A percentile compares a stretch with the other conserved stretches of the same genome.
phyloP scores from a whole-genome alignment of 306 rosid genomes.

The Inga laurina region DNA sequence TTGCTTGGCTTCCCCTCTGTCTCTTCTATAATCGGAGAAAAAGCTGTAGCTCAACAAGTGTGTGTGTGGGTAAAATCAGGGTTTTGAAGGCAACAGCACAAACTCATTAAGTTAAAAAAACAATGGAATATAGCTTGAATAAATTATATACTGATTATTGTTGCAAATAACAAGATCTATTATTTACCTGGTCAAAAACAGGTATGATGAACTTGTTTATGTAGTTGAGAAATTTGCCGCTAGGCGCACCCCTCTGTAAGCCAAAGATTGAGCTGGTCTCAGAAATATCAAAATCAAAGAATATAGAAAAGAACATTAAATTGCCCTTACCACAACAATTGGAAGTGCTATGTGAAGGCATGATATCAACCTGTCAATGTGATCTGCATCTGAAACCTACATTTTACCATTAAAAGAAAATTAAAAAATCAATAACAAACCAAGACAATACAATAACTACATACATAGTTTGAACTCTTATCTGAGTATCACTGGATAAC shows the following conservation, averaged over 20 bases:
- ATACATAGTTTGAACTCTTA: not conserved
- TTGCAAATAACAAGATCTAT: constrained; percentile 17
- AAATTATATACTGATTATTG: not conserved
- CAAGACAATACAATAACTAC: not conserved
- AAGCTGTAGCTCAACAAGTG: not conserved
- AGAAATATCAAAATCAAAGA: constrained; percentile 13
- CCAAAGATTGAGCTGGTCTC: constrained; percentile 12
- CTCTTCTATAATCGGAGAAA: not conserved
- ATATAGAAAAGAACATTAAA: constrained; percentile 5
- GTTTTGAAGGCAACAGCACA: not conserved
- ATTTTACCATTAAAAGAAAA: constrained; percentile 29
- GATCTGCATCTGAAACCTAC: constrained; percentile 95
- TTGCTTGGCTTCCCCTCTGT: not conserved
- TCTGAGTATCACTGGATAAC: not conserved
- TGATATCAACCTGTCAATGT: constrained; percentile 91
- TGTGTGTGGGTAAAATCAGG: not conserved
- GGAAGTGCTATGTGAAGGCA: constrained; percentile 97
- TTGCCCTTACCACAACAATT: constrained; percentile 76
- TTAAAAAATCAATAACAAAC: not conserved
- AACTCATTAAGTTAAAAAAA: not conserved
- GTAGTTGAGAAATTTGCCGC: constrained; percentile 87
- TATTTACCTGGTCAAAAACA: constrained; percentile 85
- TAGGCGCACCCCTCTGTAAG: constrained; percentile 88
- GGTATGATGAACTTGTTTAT: constrained; percentile 83
- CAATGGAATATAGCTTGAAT: not conserved